phyloP scores from a whole-genome alignment of 2,329 filamentous ascomycete genomes.

The Helotiales sp. region DNA sequence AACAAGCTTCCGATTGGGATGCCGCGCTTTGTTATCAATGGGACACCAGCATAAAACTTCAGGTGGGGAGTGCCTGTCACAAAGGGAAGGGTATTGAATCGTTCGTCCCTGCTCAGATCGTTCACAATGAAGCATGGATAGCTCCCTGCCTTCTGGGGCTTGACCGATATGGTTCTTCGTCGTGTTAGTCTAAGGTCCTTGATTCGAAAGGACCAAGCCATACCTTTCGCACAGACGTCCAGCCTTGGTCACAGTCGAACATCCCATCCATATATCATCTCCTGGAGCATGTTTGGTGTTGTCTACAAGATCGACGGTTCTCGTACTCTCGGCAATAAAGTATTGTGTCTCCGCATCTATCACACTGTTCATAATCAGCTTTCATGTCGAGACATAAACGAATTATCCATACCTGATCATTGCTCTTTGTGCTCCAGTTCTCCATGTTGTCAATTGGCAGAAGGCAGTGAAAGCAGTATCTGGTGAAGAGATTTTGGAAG shows the following conservation, averaged over 20 bases:
- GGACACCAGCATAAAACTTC: constrained; percentile 35
- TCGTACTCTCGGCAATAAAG: constrained; percentile 52
- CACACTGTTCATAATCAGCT: constrained; percentile 36
- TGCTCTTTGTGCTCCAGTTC: constrained; percentile 46
- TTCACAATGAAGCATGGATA: constrained; percentile 35
- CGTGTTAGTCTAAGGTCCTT: constrained; percentile 9
- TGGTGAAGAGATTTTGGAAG: constrained; percentile 36
- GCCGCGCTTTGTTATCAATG: constrained; percentile 35
- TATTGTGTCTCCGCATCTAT: constrained; percentile 48
- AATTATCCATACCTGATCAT: constrained; percentile 42
- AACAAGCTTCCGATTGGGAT: constrained; percentile 58
- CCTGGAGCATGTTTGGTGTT: constrained; percentile 29
- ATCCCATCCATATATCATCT: constrained; percentile 37
- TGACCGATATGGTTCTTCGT: constrained; percentile 30
- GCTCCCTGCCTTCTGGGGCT: constrained; percentile 17
- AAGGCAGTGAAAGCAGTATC: constrained; percentile 48
- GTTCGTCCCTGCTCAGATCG: constrained; percentile 32
- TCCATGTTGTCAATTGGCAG: constrained; percentile 50
- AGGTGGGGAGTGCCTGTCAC: constrained; percentile 30
- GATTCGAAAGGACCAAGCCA: not conserved
- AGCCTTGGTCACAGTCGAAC: constrained; percentile 30
- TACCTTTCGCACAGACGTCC: constrained; percentile 36
- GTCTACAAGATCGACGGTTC: constrained; percentile 39
- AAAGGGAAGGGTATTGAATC: constrained; percentile 33
- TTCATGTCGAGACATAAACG: not conserved